These are phyloP conservation scores for Pichia ethanolica DNA, from an alignment of 805 yeast species.

Conservation along the genomic window DNA sequence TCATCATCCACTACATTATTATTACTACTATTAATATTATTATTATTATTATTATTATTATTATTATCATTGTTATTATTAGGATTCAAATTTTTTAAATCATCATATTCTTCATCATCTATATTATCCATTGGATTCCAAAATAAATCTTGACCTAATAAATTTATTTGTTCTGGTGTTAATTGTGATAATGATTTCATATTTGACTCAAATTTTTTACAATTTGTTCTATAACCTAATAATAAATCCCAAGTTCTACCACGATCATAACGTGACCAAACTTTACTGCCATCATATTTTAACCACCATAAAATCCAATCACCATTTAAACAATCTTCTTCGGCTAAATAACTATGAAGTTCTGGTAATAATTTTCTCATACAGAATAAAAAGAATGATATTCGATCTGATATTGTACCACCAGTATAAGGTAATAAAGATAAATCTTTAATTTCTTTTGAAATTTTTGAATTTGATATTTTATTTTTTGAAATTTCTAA, in stretches of 20 bases:
- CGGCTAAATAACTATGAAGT: conserved; percentile 63
- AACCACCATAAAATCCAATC: conserved; percentile 96
- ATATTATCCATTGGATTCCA: conserved; percentile 40
- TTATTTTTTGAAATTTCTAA: neutral
- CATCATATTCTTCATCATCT: neutral
- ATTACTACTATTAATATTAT: neutral
- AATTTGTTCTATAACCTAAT: conserved; percentile 62
- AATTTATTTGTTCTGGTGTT: conserved; percentile 16
- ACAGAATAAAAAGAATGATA: conserved; percentile 58
- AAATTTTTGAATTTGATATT: neutral
- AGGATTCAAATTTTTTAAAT: too few relatives aligned
- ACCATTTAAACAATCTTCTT: conserved; percentile 72
- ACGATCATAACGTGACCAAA: conserved; percentile 71
- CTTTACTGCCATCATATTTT: conserved; percentile 82
- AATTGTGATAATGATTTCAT: conserved; percentile 17
- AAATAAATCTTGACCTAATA: conserved; percentile 54
- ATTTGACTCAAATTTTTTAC: conserved; percentile 19
- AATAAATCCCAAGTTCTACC: conserved; percentile 87
- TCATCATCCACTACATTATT: neutral
- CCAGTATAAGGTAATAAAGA: conserved; percentile 30
- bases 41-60: neutral
- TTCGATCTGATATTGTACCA: conserved; percentile 58
- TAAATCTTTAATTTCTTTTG: conserved; percentile 19
- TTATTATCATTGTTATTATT: neutral
- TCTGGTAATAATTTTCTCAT: conserved; percentile 66